Conservation (phyloP, 306 rosid species). For the Begonia loranthoides region DNA sequence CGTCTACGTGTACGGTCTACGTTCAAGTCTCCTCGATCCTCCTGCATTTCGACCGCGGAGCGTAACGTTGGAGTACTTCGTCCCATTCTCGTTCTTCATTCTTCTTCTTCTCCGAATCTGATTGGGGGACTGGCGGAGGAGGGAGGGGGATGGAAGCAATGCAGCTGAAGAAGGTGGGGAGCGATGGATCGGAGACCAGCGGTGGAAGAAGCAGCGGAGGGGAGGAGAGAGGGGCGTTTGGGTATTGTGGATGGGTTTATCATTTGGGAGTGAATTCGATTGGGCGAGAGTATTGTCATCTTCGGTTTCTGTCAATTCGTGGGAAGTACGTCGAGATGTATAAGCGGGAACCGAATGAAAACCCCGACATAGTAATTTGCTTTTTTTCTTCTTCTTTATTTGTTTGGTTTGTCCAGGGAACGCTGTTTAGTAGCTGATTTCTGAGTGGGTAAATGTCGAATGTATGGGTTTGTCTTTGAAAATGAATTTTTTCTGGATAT, state of each 20-base stretch:
- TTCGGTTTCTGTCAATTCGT: constrained; percentile 55
- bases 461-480: too few relatives aligned
- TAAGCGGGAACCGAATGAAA: constrained; percentile 78
- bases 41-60: too few relatives aligned
- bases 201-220: constrained; percentile 12
- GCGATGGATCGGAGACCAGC: constrained; percentile 16
- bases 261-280: constrained; percentile 74
- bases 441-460: too few relatives aligned
- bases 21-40: too few relatives aligned
- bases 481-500: too few relatives aligned
- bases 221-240: constrained; percentile 34
- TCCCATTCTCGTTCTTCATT: too few relatives aligned
- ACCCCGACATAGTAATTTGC: constrained; percentile 55
- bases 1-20: too few relatives aligned
- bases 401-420: not conserved
- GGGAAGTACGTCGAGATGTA: constrained; percentile 63
- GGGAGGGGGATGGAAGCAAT: constrained; percentile 1
- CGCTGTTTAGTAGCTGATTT: too few relatives aligned
- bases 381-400: not conserved
- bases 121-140: not conserved
- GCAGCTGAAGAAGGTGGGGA: constrained; percentile 12
- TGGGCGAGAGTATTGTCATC: constrained; percentile 68
- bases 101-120: too few relatives aligned
- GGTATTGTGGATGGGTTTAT: constrained; percentile 79
- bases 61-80: too few relatives aligned